Evolutionary conservation across 1,139 yeast genomes (phyloP).

Genomic region (Hemisphaericaspora xylofermentans): DNA sequence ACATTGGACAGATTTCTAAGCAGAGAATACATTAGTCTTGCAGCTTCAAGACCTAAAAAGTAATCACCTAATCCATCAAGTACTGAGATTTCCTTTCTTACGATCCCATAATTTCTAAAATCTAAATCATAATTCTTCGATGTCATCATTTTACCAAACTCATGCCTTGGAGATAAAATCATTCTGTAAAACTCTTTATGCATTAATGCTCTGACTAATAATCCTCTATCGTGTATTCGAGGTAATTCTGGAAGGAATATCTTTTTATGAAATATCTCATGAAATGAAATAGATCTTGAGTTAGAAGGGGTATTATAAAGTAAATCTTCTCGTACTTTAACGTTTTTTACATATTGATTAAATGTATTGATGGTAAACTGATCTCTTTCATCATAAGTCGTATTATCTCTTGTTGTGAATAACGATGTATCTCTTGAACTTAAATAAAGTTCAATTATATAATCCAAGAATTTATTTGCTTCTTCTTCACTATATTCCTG

Average conservation of each 20-base stretch:
- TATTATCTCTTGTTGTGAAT: constrained; percentile 7
- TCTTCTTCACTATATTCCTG: constrained; percentile 24
- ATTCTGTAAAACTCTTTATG: constrained; percentile 43
- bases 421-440: constrained; percentile 17
- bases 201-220: constrained; percentile 38
- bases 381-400: constrained; percentile 10
- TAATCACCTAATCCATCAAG: constrained; percentile 48
- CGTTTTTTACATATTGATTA: constrained; percentile 25
- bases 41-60: constrained; percentile 39
- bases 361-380: constrained; percentile 15
- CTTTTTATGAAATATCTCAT: constrained; percentile 22
- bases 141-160: constrained; percentile 26
- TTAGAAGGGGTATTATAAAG: constrained; percentile 6
- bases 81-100: constrained; percentile 40
- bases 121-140: constrained; percentile 17
- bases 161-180: constrained; percentile 30
- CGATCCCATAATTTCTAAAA: constrained; percentile 21
- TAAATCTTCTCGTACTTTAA: constrained; percentile 12
- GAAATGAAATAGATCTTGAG: constrained; percentile 22
- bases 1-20: constrained; percentile 12
- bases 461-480: constrained; percentile 30
- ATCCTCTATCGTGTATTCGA: constrained; percentile 27
- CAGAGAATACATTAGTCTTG: constrained; percentile 35
- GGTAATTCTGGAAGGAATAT: constrained; percentile 41
- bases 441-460: constrained; percentile 32